Base-by-base conservation (phyloP, 176 grass and related monocot genomes). In the Avena atlantica region DNA sequence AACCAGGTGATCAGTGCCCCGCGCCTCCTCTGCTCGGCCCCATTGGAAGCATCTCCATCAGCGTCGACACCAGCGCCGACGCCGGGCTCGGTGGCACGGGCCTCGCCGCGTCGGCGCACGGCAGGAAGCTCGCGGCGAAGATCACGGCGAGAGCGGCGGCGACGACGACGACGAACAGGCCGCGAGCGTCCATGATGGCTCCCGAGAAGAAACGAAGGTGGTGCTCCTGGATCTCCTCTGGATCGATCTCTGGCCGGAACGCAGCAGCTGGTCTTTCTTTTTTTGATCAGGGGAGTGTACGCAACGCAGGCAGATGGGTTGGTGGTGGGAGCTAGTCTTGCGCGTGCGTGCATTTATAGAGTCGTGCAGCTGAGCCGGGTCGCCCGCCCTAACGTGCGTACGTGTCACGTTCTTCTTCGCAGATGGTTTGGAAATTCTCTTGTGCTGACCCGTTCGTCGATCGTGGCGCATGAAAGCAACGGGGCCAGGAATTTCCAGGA, bases 31-130 rank as follows among this genome's bases (percentile, higher is more conserved):
- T 42, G 70, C 89, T 91, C 0, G 89, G 89, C 1, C 89, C 89
- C 74, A 36, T 63, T 0, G 89, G 89, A 24, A 91, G 89, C 89
- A 91, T 91, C 86, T 85, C 81, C 89, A 88, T 91, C 3, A 91
- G 29, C 60, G 51, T 69, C 25, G 89, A 81, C 81, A 84, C 81
- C 74, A 85, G 11, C 59, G 73, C 68, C 47, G 74, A 12, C 48
- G 69, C 81, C 17, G 89, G 85, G 81, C 89, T 91, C 86, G 81
- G 81, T 11, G 81, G 86, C 89, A 34, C 11, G 42, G 89, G 86
- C 86, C 89, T 84, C 59, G 81, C 81, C 0, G 89, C 86, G 15
- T 85, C 85, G 24, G 89, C 81, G 89, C 76, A 80, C 48, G 59
- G 36, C 25, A 77, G 76, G 20, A 88, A 20, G 69, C 76, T 23